Evolutionary conservation across 1,284 basidiomycete species (phyloP), one percentile per base, ranked within the genome.

Genomic region (Vanrija humicola): DNA sequence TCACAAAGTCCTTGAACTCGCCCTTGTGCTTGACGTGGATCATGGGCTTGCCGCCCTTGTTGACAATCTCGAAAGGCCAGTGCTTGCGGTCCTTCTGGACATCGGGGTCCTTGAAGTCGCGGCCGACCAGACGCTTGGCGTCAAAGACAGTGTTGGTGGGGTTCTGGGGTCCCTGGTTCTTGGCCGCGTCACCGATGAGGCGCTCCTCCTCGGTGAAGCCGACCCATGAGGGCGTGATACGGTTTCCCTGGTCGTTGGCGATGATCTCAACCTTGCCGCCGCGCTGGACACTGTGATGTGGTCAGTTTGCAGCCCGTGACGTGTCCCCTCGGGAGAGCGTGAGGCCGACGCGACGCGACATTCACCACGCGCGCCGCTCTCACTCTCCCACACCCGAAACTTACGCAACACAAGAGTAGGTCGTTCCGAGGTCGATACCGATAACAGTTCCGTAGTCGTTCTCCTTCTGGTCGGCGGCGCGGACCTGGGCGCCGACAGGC

Each of bases 151-250:
- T 98, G 80, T 97, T 97, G 75, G 85, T 79, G 23, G 94, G 92
- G 80, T 95, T 95, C 75, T 74, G 78, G 54, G 79, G 75, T 59
- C 76, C 78, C 76, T 96, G 91, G 79, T 96, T 96, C 81, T 92
- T 95, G 63, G 92, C 92, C 66, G 93, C 92, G 81, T 96, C 93
- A 50, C 75, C 75, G 58, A 76, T 74, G 63, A 96, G 84, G 81
- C 93, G 91, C 81, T 98, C 95, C 1, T 92, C 90, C 9, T 92
- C 87, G 47, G 86, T 84, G 80, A 96, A 96, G 63, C 83, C 82
- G 64, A 96, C 93, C 89, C 89, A 93, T 72, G 90, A 96, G 42
- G 93, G 92, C 26, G 93, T 96, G 77, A 95, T 96, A 78, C 92
- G 89, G 80, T 96, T 89, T 76, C 93, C 93, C 77, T 96, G 92